Evolutionary conservation across 495 filamentous ascomycete genomes (phyloP).

Genomic region (Talaromyces ruber): DNA sequence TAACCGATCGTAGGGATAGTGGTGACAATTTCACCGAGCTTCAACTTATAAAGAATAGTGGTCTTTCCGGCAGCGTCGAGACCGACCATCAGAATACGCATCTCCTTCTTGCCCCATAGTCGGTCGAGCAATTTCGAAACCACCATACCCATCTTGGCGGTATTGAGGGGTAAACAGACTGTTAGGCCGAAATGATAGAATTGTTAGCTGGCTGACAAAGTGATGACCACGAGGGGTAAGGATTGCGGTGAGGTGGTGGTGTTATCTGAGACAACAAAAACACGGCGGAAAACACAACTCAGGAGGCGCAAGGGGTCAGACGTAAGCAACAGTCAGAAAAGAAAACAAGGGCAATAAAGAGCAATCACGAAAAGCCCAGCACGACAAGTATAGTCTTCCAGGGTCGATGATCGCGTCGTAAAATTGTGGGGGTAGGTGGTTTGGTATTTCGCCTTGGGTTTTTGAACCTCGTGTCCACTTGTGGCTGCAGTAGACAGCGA

Average conservation of each 20-base stretch:
- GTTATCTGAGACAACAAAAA: conserved; percentile 1
- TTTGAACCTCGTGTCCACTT: not conserved
- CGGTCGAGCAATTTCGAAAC: conserved; percentile 90
- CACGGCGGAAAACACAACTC: not conserved
- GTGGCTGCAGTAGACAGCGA: conserved; percentile 13
- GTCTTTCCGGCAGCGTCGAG: conserved; percentile 99
- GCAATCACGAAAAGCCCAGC: not conserved
- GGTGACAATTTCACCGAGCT: conserved; percentile 99
- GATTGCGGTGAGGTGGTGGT: not conserved
- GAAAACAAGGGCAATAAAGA: conserved; percentile 6
- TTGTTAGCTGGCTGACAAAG: not conserved
- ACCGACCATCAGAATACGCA: conserved; percentile 99
- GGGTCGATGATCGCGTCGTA: conserved; percentile 12
- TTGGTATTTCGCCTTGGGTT: not conserved
- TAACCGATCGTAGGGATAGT: conserved; percentile 99
- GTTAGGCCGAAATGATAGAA: not conserved
- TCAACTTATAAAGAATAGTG: conserved; percentile 99
- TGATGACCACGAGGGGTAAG: not conserved
- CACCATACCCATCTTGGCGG: conserved; percentile 83
- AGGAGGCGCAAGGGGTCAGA: not conserved
- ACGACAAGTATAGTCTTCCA: not conserved
- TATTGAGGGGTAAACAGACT: conserved; percentile 16
- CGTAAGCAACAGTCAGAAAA: not conserved
- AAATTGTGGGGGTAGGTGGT: conserved; percentile 9
- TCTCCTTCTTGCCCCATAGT: conserved; percentile 99